phyloP scores from a whole-genome alignment of 1,139 yeast species.

The Hemisphaericaspora xylanilytica region DNA sequence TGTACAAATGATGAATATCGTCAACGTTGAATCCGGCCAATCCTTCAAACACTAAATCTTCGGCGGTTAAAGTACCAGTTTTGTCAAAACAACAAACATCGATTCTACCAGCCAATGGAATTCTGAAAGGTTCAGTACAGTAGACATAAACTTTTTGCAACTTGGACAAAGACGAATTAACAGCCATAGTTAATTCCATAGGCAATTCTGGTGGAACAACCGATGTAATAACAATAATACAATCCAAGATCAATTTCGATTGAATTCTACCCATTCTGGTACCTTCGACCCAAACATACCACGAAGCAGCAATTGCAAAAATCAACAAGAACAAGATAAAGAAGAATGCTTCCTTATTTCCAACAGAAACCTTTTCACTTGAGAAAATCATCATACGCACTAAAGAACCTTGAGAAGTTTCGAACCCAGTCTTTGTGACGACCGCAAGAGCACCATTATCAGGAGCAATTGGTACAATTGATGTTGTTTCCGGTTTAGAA shows the following conservation, averaged over 20 bases:
- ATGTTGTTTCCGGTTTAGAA: constrained; percentile 56
- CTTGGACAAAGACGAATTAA: constrained; percentile 84
- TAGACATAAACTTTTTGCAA: constrained; percentile 83
- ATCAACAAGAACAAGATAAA: constrained; percentile 85
- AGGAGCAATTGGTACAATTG: constrained; percentile 59
- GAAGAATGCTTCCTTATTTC: constrained; percentile 89
- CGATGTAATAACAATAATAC: constrained; percentile 92
- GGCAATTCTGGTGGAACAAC: constrained; percentile 99
- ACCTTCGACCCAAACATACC: constrained; percentile 99
- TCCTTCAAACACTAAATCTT: constrained; percentile 94
- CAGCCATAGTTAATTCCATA: constrained; percentile 99
- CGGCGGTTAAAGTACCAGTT: constrained; percentile 98
- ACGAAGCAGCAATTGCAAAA: constrained; percentile 92
- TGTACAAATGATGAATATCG: constrained; percentile 56
- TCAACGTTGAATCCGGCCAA: constrained; percentile 72
- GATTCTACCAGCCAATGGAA: constrained; percentile 96
- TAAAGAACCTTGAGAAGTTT: constrained; percentile 95
- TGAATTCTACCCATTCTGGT: constrained; percentile 93
- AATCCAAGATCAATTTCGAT: constrained; percentile 88
- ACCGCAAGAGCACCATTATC: constrained; percentile 91
- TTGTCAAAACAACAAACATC: constrained; percentile 98
- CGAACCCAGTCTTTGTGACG: constrained; percentile 93
- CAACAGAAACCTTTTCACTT: constrained; percentile 94
- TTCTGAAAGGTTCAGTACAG: constrained; percentile 98
- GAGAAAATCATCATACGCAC: constrained; percentile 98